Base-by-base conservation (phyloP, 2,329 filamentous ascomycete species). In the Colletotrichum sp. region DNA sequence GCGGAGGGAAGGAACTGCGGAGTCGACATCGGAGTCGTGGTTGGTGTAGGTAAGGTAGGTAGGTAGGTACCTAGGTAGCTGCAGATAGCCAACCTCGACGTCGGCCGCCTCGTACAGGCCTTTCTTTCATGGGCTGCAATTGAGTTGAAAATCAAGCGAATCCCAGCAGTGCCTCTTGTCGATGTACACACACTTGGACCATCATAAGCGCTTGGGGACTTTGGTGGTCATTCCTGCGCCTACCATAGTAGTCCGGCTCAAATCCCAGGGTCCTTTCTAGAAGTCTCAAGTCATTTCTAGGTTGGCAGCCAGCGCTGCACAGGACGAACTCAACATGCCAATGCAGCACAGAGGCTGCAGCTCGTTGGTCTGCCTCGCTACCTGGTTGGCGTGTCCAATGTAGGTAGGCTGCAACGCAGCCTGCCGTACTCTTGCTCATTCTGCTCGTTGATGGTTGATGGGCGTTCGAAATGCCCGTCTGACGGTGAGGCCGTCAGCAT, bases 1-100 rank as follows among this genome's bases (percentile, higher is more conserved):
- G 69, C 55, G 73, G 69, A 73, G 62, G 63, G 71, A 48, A 56
- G 63, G 71, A 48, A 56, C 10, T 75, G 73, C 58, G 69, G 69
- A 73, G 69, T 52, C 30, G 34, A 43, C 36, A 34, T 64, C 43
- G 38, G 38, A 38, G 69, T 34, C 32, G 30, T 55, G 71, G 58
- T 36, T 52, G 48, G 34, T 59, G 71, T 75, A 69, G 24, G 24
- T 30, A 9, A 10, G 30, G 26, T 28, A 28, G 26, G 26, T 26
- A 26, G 26, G 26, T 26, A 36, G 34, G 34, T 36, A 36, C 13
- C 13, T 36, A 36, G 34, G 34, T 36, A 8, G 34, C 34, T 69
- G 30, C 48, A 69, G 71, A 75, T 71, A 58, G 36, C 28, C 14
- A 8, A 24, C 18, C 12, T 26, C 14, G 18, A 14, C 21, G 38